Evolutionary conservation across 1,284 basidiomycete genomes (phyloP).

Genomic region (Melampsora americana): DNA sequence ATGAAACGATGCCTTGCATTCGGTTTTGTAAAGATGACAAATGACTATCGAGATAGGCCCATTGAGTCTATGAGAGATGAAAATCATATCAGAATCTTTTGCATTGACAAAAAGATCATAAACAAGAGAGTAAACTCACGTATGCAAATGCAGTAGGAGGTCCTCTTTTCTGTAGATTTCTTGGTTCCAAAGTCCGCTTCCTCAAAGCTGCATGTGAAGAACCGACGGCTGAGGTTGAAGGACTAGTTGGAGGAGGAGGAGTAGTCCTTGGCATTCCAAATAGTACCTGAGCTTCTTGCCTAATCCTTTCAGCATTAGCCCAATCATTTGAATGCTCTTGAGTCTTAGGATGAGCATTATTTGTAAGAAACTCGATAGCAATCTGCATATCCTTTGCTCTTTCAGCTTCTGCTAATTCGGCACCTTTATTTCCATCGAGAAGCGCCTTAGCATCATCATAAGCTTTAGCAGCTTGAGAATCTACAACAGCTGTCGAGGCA

Average conservation of each 20-base stretch:
- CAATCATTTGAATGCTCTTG: not conserved
- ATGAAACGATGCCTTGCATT: conserved; percentile 23
- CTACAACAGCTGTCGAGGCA: not conserved
- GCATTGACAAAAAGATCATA: not conserved
- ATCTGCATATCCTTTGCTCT: conserved; percentile 10
- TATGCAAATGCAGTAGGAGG: conserved; percentile 19
- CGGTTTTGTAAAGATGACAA: conserved; percentile 39
- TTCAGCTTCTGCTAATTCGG: conserved; percentile 4
- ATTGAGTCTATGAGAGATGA: conserved; percentile 27
- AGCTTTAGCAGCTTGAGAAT: not conserved
- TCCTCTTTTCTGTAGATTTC: conserved; percentile 13
- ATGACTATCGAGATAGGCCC: conserved; percentile 31
- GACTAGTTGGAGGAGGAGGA: not conserved
- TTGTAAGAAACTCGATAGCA: not conserved
- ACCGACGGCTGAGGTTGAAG: not conserved
- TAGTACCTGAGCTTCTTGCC: too few species aligned
- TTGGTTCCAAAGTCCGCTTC: conserved; percentile 13
- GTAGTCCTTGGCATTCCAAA: not conserved
- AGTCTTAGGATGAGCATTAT: not conserved
- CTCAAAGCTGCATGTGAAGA: conserved; percentile 13
- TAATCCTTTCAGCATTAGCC: not conserved
- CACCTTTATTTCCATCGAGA: not conserved
- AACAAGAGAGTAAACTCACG: not conserved
- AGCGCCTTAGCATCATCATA: not conserved
- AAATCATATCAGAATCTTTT: not conserved